A percentile compares a stretch with the other conserved stretches of the same genome.
phyloP scores from a whole-genome alignment of 768 basidiomycete genomes.

The Tricholoma furcatifolium region DNA sequence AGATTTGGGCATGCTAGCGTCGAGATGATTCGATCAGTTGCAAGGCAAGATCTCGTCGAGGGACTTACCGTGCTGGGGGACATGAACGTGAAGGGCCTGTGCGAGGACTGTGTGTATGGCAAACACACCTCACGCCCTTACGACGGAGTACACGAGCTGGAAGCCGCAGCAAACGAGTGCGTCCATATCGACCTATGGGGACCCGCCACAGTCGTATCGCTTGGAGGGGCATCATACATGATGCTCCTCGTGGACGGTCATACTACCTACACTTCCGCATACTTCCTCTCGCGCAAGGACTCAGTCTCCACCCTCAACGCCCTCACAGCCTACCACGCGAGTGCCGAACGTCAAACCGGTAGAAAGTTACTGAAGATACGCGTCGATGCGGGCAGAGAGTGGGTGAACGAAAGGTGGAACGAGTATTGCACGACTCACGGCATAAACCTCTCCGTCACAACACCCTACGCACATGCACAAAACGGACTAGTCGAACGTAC shows the following conservation, averaged over 20 bases:
- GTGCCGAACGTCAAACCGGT: conserved; percentile 17
- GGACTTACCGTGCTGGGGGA: conserved; percentile 18
- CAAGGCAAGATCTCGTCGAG: conserved; percentile 14
- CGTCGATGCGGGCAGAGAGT: no score
- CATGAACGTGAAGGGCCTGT: conserved; percentile 7
- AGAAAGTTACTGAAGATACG: conserved; percentile 18
- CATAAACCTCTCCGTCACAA: conserved; percentile 20
- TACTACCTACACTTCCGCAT: conserved; percentile 10
- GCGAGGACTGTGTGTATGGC: no score
- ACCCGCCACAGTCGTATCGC: no score
- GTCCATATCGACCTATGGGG: no score
- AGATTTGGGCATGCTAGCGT: conserved; percentile 21
- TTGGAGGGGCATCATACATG: no score
- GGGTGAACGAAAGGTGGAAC: no score
- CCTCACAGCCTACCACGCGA: conserved; percentile 12
- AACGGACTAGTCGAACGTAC: not conserved
- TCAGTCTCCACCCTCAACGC: no score
- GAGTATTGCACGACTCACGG: conserved; percentile 19
- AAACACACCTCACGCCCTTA: no score
- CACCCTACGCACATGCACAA: no score
- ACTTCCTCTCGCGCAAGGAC: conserved; percentile 24
- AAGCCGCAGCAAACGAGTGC: no score
- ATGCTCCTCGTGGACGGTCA: conserved; percentile 23
- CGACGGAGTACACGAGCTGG: no score
- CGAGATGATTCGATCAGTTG: conserved; percentile 12